A percentile compares a stretch with the other conserved stretches of the same genome.
phyloP scores from a whole-genome alignment of 257 asterid genomes.

The Apocynum venetum region DNA sequence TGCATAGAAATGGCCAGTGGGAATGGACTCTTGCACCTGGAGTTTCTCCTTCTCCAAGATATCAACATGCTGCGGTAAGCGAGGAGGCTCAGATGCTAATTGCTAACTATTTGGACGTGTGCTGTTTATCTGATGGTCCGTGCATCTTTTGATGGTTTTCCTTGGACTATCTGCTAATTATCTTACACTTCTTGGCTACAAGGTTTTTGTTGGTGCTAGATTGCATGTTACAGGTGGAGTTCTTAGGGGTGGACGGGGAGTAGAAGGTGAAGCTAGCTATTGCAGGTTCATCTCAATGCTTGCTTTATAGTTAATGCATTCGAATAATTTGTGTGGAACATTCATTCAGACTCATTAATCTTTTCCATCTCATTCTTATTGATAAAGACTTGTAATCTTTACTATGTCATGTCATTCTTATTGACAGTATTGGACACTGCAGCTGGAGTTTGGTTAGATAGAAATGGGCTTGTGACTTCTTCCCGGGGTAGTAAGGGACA shows the following conservation, averaged over 20 bases:
- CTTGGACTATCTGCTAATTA: not conserved
- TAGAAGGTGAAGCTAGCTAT: conserved; percentile 87
- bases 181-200: conserved; percentile 15
- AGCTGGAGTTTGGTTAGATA: conserved; percentile 99
- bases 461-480: conserved; percentile 78
- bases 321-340: conserved; percentile 5
- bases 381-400: conserved; percentile 18
- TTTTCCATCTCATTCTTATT: conserved; percentile 27
- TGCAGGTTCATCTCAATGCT: conserved; percentile 55
- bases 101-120: not conserved
- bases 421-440: conserved; percentile 92
- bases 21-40: conserved; percentile 99
- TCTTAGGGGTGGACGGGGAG: conserved; percentile 95
- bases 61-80: conserved; percentile 98
- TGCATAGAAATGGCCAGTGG: conserved; percentile 99
- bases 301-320: conserved; percentile 21
- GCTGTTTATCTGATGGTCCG: not conserved
- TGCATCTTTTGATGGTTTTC: not conserved
- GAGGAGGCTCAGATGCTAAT: not conserved
- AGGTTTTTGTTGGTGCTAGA: conserved; percentile 99
- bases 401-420: conserved; percentile 24
- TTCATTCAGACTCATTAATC: conserved; percentile 15
- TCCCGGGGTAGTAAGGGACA: conserved; percentile 62
- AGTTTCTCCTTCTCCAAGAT: conserved; percentile 89
- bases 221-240: conserved; percentile 98